Evolutionary conservation across 768 basidiomycete species (phyloP).

Genomic region (Lactarius indigo): DNA sequence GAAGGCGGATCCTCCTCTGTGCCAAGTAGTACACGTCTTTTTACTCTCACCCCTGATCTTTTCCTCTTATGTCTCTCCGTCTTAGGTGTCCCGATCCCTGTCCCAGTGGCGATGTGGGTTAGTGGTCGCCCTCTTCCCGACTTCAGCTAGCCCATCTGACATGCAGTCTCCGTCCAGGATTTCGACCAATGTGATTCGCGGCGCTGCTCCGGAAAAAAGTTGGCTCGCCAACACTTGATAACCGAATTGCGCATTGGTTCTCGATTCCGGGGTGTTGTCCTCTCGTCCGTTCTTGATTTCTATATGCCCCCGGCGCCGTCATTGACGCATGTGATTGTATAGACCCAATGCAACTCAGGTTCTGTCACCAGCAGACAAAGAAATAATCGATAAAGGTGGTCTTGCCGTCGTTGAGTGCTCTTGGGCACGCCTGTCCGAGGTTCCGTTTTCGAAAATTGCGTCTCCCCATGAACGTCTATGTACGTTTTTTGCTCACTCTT

Average conservation of each 20-base stretch:
- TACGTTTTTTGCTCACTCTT: constrained; percentile 40
- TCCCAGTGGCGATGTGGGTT: constrained; percentile 97
- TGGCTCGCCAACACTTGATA: constrained; percentile 81
- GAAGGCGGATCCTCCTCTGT: not conserved
- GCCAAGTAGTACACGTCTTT: not conserved
- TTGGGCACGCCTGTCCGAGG: constrained; percentile 93
- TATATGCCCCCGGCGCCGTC: not conserved
- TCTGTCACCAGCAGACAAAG: constrained; percentile 81
- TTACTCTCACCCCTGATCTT: not conserved
- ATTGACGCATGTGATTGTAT: constrained; percentile 4
- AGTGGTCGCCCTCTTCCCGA: constrained; percentile 33
- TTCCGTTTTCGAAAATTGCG: constrained; percentile 91
- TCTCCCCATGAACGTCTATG: constrained; percentile 89
- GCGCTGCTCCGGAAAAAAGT: constrained; percentile 83
- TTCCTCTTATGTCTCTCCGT: not conserved
- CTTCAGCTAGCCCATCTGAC: not conserved
- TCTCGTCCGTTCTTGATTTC: constrained; percentile 65
- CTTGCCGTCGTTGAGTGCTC: constrained; percentile 98
- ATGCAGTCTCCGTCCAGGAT: constrained; percentile 50
- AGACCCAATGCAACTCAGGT: constrained; percentile 82
- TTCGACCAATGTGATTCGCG: constrained; percentile 97
- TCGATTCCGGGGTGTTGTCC: constrained; percentile 86
- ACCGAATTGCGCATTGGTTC: constrained; percentile 79
- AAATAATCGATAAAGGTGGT: constrained; percentile 67
- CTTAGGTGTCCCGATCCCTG: constrained; percentile 32